These are phyloP conservation scores for Meyerozyma sp. DNA, from an alignment of 1,139 yeast genomes.

Conservation along the genomic window DNA sequence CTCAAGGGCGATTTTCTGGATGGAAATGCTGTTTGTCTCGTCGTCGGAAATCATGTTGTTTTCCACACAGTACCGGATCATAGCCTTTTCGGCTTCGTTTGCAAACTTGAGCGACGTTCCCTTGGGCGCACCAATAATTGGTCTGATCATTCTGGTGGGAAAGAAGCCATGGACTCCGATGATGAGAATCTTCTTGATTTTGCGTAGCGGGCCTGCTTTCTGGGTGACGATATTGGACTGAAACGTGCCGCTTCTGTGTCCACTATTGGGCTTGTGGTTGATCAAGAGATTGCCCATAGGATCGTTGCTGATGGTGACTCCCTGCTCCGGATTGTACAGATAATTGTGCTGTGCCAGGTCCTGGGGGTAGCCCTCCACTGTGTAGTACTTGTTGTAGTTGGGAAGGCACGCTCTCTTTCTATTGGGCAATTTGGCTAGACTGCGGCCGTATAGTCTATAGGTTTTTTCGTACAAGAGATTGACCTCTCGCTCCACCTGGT, in stretches of 20 bases:
- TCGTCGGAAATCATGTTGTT: constrained; percentile 37
- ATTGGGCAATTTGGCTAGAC: constrained; percentile 32
- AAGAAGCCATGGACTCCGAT: constrained; percentile 96
- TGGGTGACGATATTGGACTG: constrained; percentile 25
- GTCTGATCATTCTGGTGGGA: constrained; percentile 80
- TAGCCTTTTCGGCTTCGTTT: constrained; percentile 76
- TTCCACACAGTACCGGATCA: constrained; percentile 66
- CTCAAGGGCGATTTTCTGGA: constrained; percentile 88
- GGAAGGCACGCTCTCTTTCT: constrained; percentile 42
- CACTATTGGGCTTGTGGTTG: constrained; percentile 18
- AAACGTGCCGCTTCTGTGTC: constrained; percentile 1
- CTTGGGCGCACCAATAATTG: constrained; percentile 86
- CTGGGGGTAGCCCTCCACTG: constrained; percentile 8
- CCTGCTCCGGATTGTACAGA: constrained; percentile 20
- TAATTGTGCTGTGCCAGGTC: constrained; percentile 10
- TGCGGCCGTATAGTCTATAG: constrained; percentile 36
- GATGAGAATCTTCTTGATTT: constrained; percentile 55
- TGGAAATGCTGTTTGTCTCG: constrained; percentile 46
- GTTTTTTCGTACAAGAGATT: constrained; percentile 34
- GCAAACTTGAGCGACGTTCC: constrained; percentile 88
- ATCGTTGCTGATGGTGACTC: constrained; percentile 38
- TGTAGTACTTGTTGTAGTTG: constrained; percentile 29
- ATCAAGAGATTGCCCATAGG: constrained; percentile 42
- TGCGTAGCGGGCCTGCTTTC: constrained; percentile 27
- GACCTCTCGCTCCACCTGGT: constrained; percentile 30